Percentiles rank a stretch among this genome's conserved stretches.
Conservation (phyloP, 192 early-diverging fungal species). For the Linnemannia hyalina region DNA sequence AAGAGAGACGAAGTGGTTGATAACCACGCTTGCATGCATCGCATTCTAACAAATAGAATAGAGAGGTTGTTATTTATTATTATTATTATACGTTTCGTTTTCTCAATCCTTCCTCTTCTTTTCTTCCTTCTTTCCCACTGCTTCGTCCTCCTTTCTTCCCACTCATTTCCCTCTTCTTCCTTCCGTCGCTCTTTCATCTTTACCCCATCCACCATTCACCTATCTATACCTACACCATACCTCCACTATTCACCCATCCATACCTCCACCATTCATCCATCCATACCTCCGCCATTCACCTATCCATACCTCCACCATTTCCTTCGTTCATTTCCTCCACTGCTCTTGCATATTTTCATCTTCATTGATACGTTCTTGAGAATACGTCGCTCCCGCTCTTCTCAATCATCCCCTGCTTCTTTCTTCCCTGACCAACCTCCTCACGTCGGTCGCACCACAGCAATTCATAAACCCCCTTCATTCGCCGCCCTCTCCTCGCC, state of each 20-base stretch:
- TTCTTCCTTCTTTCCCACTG: not conserved
- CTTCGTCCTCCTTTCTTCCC: not conserved
- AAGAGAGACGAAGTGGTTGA: not conserved
- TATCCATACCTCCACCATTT: not conserved
- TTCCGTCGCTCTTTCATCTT: not conserved
- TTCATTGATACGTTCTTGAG: not conserved
- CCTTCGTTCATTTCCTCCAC: no score
- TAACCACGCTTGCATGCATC: not conserved
- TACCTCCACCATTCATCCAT: not conserved
- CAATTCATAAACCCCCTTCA: not conserved
- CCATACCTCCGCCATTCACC: not conserved
- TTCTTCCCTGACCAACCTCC: not conserved
- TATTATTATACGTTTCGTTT: constrained; percentile 12
- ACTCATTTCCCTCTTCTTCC: not conserved
- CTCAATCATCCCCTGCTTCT: not conserved
- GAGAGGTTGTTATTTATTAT: constrained; percentile 3
- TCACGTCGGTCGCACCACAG: not conserved
- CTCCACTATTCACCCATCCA: no score
- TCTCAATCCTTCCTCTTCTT: not conserved
- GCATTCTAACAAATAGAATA: constrained; percentile 1
- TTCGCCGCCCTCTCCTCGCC: not conserved
- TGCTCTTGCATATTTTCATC: not conserved
- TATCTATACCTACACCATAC: no score
- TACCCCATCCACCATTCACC: not conserved
- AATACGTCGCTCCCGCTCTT: not conserved